Percentiles rank a stretch among this genome's conserved stretches.
Evolutionary conservation across 73 alveolate genomes (phyloP).

Genomic region (Paramecium pentaurelia): DNA sequence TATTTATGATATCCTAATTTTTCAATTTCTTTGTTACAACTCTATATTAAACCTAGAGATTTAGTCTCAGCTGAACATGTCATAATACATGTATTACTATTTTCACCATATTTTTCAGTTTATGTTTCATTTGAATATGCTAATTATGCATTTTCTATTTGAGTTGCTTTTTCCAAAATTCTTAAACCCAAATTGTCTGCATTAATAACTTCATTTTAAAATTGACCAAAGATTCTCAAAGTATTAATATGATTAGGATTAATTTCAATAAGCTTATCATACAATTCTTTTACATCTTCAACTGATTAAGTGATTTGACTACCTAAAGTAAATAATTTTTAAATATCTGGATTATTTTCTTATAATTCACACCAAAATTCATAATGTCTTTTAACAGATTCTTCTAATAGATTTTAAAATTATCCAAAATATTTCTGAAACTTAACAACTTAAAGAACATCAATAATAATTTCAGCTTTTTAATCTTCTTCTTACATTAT

Average conservation of each 20-base stretch:
- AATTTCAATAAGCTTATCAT: conserved; percentile 26
- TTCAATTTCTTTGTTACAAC: conserved; percentile 34
- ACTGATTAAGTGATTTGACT: conserved; percentile 33
- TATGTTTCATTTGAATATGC: conserved; percentile 27
- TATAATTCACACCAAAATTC: conserved; percentile 53
- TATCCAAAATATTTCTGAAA: conserved; percentile 31
- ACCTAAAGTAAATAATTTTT: conserved; percentile 41
- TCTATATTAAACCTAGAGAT: not conserved
- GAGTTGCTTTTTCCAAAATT: conserved; percentile 37
- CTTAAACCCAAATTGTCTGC: conserved; percentile 36
- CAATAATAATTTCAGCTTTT: conserved; percentile 45
- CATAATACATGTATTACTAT: conserved; percentile 39
- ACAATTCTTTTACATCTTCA: conserved; percentile 33
- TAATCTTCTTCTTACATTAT: conserved; percentile 46
- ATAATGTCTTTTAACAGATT: conserved; percentile 38
- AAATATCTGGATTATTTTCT: conserved; percentile 57
- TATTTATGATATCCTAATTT: conserved; percentile 47
- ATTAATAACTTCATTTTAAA: conserved; percentile 46
- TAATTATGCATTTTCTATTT: not conserved
- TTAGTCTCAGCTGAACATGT: conserved; percentile 53
- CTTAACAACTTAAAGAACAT: conserved; percentile 43
- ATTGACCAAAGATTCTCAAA: conserved; percentile 40
- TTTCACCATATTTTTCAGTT: conserved; percentile 43
- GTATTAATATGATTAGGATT: conserved; percentile 50
- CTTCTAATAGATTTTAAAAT: conserved; percentile 27